Percentiles rank a stretch among this genome's conserved stretches.
These are phyloP conservation scores for Cercophora samala DNA, from an alignment of 495 filamentous ascomycete genomes.

Conservation along the genomic window DNA sequence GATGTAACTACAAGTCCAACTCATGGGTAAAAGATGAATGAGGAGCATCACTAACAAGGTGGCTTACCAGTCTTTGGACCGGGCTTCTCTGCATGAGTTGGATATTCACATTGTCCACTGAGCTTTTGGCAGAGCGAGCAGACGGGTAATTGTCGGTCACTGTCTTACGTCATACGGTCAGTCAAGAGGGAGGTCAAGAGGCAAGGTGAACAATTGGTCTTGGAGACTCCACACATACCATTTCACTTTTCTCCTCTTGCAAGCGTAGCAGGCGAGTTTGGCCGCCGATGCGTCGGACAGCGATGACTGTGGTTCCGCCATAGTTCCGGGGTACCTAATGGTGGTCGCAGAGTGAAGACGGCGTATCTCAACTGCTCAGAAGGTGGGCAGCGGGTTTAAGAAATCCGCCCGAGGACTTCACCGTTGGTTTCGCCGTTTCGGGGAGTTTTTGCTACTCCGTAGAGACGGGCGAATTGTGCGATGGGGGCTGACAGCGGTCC, in stretches of 20 bases:
- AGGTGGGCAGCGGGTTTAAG: background rate
- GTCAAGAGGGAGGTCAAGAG: background rate
- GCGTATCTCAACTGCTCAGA: background rate
- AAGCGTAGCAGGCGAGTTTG: conserved; percentile 15
- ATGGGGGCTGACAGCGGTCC: no score
- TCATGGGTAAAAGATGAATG: no score
- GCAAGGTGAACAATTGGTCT: background rate
- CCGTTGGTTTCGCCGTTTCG: no score
- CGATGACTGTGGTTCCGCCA: background rate
- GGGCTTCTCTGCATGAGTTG: conserved; percentile 26
- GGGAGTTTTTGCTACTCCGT: no score
- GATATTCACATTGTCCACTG: conserved; percentile 17
- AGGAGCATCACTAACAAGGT: background rate
- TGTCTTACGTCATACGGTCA: conserved; percentile 3
- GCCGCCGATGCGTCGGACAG: conserved; percentile 5
- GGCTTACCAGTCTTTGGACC: conserved; percentile 30
- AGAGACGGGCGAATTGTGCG: background rate
- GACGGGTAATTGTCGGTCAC: conserved; percentile 17
- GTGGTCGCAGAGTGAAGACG: background rate
- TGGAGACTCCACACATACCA: conserved; percentile 17
- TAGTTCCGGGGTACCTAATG: background rate
- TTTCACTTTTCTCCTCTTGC: conserved; percentile 27
- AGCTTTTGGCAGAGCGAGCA: conserved; percentile 19
- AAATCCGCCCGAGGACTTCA: background rate
- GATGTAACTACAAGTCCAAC: no score